phyloP scores from a whole-genome alignment of 1,284 basidiomycete genomes.

The Cystobasidium slooffiae region DNA sequence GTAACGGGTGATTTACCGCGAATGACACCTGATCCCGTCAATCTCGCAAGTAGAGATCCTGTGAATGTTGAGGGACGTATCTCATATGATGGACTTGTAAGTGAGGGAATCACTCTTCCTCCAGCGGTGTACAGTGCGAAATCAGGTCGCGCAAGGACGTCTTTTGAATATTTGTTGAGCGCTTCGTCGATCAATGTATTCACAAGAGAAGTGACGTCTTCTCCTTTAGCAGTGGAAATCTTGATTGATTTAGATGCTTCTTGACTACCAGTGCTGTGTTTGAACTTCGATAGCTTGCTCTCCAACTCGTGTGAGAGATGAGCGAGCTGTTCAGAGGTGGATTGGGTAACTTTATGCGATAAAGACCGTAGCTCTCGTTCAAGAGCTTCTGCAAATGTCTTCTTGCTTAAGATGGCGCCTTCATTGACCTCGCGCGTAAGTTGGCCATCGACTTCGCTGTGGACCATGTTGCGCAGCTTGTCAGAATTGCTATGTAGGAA shows the following conservation, averaged over 20 bases:
- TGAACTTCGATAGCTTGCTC: constrained; percentile 59
- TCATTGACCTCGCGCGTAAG: constrained; percentile 29
- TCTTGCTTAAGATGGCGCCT: constrained; percentile 53
- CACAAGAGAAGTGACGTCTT: constrained; percentile 74
- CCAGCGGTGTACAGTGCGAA: constrained; percentile 84
- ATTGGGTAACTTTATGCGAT: constrained; percentile 52
- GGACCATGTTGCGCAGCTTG: constrained; percentile 56
- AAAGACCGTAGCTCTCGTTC: constrained; percentile 53
- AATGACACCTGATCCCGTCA: constrained; percentile 64
- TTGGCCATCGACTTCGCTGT: constrained; percentile 53
- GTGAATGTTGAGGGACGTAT: constrained; percentile 60
- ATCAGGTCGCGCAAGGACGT: constrained; percentile 78
- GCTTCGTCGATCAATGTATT: constrained; percentile 71
- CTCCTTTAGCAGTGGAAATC: constrained; percentile 66
- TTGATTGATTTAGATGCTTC: constrained; percentile 68
- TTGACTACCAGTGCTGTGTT: constrained; percentile 42
- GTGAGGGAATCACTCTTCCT: constrained; percentile 74
- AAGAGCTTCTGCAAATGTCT: constrained; percentile 54
- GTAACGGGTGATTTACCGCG: constrained; percentile 79
- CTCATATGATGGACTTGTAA: constrained; percentile 78
- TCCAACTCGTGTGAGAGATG: constrained; percentile 51
- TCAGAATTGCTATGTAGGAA: constrained; percentile 56
- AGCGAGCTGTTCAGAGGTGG: constrained; percentile 53
- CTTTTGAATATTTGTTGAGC: constrained; percentile 70
- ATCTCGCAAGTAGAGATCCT: constrained; percentile 60